Percentiles rank a stretch among this genome's conserved stretches.
These are phyloP conservation scores for Eutrema salsugineum DNA, from an alignment of 441 rosid genomes.

Conservation along the genomic window DNA sequence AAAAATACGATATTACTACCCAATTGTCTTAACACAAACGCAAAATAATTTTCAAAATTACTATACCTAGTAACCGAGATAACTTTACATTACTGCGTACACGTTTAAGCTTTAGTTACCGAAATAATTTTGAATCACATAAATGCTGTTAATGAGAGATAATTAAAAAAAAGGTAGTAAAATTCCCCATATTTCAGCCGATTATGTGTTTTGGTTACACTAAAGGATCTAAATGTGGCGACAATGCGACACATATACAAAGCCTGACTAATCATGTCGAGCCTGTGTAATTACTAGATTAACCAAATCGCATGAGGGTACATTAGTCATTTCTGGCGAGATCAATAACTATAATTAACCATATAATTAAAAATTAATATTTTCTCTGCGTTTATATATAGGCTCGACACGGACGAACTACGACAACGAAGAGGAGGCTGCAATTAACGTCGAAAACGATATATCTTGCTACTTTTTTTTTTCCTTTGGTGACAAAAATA, in stretches of 20 bases:
- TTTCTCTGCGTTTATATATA: not conserved
- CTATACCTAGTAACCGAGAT: not conserved
- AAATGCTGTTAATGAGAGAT: not conserved
- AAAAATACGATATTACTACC: not conserved
- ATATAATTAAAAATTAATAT: not conserved
- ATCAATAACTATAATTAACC: not conserved
- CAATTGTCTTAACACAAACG: not conserved
- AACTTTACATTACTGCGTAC: too few species aligned
- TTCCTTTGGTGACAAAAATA: not conserved
- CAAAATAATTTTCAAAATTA: too few species aligned
- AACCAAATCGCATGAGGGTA: slow-evolving; percentile 15
- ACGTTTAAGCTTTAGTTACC: not conserved
- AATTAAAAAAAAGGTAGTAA: not conserved
- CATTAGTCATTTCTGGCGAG: slow-evolving; percentile 23
- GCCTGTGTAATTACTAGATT: slow-evolving; percentile 15
- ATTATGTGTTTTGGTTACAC: slow-evolving; percentile 13
- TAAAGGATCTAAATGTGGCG: slow-evolving; percentile 17
- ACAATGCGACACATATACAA: slow-evolving; percentile 34
- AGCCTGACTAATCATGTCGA: slow-evolving; percentile 37
- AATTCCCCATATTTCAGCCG: slow-evolving; percentile 25
- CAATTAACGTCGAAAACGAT: slow-evolving; percentile 12
- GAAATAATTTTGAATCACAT: not conserved
- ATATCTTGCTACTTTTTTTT: not conserved
- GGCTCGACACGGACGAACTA: slow-evolving; percentile 26
- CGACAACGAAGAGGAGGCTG: slow-evolving; percentile 14